Conservation (phyloP, 1,139 yeast species). For the Blastobotrys arbuscula region DNA sequence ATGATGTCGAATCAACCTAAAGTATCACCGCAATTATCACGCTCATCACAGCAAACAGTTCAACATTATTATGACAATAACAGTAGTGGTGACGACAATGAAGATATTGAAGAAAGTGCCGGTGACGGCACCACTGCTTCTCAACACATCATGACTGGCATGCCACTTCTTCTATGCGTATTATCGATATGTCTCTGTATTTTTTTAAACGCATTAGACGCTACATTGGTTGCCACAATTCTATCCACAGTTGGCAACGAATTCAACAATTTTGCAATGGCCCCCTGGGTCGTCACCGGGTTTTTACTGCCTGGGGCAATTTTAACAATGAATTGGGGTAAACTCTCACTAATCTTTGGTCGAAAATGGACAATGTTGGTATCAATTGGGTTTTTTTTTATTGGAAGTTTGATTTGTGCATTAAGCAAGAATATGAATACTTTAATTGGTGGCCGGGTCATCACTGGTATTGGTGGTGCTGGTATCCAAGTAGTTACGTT, state of each 20-base stretch:
- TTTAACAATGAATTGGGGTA: conserved; percentile 59
- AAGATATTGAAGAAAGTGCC: conserved; percentile 12
- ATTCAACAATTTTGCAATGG: conserved; percentile 49
- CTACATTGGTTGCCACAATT: conserved; percentile 58
- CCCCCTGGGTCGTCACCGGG: conserved; percentile 60
- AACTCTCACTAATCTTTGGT: conserved; percentile 56
- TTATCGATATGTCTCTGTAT: conserved; percentile 45
- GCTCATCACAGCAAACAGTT: no score
- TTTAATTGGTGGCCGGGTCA: conserved; percentile 64
- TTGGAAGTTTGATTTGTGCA: conserved; percentile 59
- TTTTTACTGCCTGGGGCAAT: conserved; percentile 57
- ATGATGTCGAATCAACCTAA: no score
- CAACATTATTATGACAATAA: no score
- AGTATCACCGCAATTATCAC: no score
- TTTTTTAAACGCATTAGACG: conserved; percentile 61
- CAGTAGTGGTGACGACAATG: background rate
- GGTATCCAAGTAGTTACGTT: conserved; percentile 58
- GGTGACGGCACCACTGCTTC: conserved; percentile 22
- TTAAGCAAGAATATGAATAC: conserved; percentile 51
- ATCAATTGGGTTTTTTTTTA: conserved; percentile 54
- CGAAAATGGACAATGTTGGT: conserved; percentile 47
- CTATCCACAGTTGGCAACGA: conserved; percentile 51
- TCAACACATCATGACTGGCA: conserved; percentile 40
- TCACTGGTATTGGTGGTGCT: conserved; percentile 73
- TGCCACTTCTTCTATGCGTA: conserved; percentile 40